Evolutionary conservation across 495 filamentous ascomycete genomes (phyloP), one percentile per base, ranked within the genome.

Genomic region (Rostrohypoxylon terebratum): DNA sequence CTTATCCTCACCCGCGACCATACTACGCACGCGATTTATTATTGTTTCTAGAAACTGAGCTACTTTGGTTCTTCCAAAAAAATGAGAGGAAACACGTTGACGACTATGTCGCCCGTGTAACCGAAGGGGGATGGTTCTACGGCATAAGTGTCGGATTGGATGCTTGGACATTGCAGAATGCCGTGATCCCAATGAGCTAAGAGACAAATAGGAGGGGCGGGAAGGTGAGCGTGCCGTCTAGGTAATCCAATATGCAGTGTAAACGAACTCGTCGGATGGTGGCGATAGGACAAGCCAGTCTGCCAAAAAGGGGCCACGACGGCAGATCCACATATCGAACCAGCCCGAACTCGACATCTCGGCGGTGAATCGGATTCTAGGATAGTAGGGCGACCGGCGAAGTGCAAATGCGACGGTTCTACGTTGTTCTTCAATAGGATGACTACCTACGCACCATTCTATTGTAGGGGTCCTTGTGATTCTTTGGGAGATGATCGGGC

Each of bases 151-250:
- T 62, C 44, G 16, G 47, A 48, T 53, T 58, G 71, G 71, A 58
- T 31, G 40, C 16, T 58, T 69, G 21, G 11, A 44, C 54, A 42
- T 44, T 66, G 50, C 66, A 66, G 59, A 73, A 73, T 63, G 71
- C 23, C 65, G 71, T 69, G 71, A 33, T 53, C 42, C 59, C 65
- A 28, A 54, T 40, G 11, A 21, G 53, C 34, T 23, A 21, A 18
- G 63, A 44, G 33, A 63, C 55, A 58, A 38, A 33, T 58, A 47
- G 47, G 23, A 25, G 3, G 20, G 34, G 25, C n/a, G 0, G 23
- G 59, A 45, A 63, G 36, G 48, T 33, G 53, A 14, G 34, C 45
- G 54, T 64, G 25, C 53, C 61, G 47, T 51, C 38, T 68, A 53
- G 47, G 28, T n/a, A 51, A 53, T 59, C 54, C 42, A 45, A 45